These are phyloP conservation scores for Ophiocordyceps camponoti-leonardi DNA, from an alignment of 2,329 filamentous ascomycete species.

Conservation along the genomic window DNA sequence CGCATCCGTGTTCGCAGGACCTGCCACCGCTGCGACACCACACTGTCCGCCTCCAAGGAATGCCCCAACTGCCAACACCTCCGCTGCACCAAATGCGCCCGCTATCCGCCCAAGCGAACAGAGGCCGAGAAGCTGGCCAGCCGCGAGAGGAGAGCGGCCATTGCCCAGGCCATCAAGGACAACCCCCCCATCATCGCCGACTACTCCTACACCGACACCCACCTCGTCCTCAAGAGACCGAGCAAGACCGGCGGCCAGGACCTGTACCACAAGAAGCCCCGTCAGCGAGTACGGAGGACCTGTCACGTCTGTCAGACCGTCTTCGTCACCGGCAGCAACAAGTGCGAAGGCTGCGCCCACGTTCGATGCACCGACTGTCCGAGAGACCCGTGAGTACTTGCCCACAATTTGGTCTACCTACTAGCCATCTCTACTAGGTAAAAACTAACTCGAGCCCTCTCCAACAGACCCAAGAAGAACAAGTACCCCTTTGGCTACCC, in stretches of 20 bases:
- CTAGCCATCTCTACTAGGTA: neutral
- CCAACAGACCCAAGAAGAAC: conserved; percentile 46
- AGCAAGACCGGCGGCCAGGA: conserved; percentile 53
- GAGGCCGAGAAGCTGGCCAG: conserved; percentile 35
- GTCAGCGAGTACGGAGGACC: conserved; percentile 55
- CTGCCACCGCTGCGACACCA: conserved; percentile 66
- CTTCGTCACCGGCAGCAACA: conserved; percentile 42
- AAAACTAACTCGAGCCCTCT: conserved; percentile 2
- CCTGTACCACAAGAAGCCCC: conserved; percentile 51
- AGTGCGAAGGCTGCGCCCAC: conserved; percentile 53
- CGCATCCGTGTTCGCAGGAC: conserved; percentile 61
- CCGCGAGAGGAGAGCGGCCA: conserved; percentile 30
- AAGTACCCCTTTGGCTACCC: conserved; percentile 57
- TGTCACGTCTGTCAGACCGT: conserved; percentile 58
- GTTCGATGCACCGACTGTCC: conserved; percentile 65
- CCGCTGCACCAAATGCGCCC: conserved; percentile 65
- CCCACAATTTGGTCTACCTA: neutral
- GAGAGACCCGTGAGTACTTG: conserved; percentile 51
- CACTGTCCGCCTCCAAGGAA: conserved; percentile 55
- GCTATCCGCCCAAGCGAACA: conserved; percentile 51
- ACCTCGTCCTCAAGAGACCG: conserved; percentile 41
- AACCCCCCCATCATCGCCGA: conserved; percentile 35
- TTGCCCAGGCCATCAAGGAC: conserved; percentile 37
- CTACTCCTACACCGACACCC: conserved; percentile 26
- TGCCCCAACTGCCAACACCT: conserved; percentile 64